Base-by-base conservation (phyloP, 495 filamentous ascomycete species). In the Hypoxylon intermedium region DNA sequence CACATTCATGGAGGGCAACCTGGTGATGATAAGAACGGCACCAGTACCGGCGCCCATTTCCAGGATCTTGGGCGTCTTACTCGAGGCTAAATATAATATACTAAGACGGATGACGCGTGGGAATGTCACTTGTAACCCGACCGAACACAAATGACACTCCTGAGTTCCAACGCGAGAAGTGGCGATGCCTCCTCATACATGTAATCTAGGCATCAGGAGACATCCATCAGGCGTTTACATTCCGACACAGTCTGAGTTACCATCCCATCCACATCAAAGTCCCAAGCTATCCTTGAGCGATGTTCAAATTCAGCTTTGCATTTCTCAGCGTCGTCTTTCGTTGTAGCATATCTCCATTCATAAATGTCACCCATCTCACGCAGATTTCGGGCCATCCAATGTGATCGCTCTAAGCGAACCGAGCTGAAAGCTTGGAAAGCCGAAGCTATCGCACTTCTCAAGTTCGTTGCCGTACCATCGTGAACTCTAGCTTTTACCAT, bases 211-310 rank as follows among this genome's bases (percentile, higher is more conserved):
- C n/a, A n/a, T n/a, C n/a, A n/a, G n/a, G 24, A 4, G 24, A 26
- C 7, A 26, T 26, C 7, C 24, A 26, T 3, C 24, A 26, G 24
- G 24, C 19, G 40, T 23, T 15, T 23, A 11, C 21, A 45, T 19
- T 45, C 42, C 11, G 12, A 4, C 42, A 15, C 15, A 9, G 16
- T 28, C 9, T 45, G 7, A 1, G 9, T 23, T 9, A 72, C 62
- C 34, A 71, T 71, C 0, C 24, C 46, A 11, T 67, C 46, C 5
- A 63, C 44, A 50, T 69, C 68, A 60, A 60, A 68, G 21, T 69
- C 13, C 68, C 71, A 71, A 30, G 69, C 65, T 49, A 63, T 66
- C 9, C 58, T 50, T n/a, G 57, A 24, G 9, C 70, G 68, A 33
- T 30, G 24, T 19, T 62, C 33, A 28, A 67, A 33, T 44, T 73